Evolutionary conservation across 1,284 basidiomycete species (phyloP).

Genomic region (Phylloporus gajari): DNA sequence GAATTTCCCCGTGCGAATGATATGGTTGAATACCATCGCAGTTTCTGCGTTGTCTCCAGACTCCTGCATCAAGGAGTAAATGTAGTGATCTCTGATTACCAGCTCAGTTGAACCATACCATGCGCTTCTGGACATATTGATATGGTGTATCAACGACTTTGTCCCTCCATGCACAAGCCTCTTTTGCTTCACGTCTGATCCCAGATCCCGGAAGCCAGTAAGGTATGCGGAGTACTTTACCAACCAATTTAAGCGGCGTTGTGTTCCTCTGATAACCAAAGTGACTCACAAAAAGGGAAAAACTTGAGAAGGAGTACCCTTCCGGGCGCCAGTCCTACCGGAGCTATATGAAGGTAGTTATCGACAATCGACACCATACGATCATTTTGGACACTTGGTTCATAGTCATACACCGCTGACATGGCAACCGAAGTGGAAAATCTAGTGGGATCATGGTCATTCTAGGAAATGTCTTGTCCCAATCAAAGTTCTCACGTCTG

Average conservation of each 20-base stretch:
- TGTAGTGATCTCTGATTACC: background rate
- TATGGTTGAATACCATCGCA: background rate
- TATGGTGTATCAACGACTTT: slow-evolving; percentile 1
- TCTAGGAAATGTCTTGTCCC: background rate
- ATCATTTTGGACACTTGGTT: background rate
- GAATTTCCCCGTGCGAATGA: background rate
- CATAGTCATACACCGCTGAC: background rate
- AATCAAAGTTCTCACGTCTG: background rate
- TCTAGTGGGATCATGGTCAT: background rate
- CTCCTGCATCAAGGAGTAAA: background rate
- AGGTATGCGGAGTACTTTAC: background rate
- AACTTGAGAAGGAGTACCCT: background rate
- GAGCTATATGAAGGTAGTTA: background rate
- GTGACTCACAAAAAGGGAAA: background rate
- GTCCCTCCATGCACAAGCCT: background rate
- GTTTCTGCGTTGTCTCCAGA: background rate
- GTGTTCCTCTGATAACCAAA: no score
- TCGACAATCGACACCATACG: background rate
- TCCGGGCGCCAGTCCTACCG: background rate
- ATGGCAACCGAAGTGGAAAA: background rate
- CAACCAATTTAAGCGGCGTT: no score
- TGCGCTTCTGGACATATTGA: background rate
- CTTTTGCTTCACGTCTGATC: background rate
- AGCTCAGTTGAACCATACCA: background rate
- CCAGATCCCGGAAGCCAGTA: background rate